Conservation (phyloP, 2,329 filamentous ascomycete species). For the Fusarium compactum region DNA sequence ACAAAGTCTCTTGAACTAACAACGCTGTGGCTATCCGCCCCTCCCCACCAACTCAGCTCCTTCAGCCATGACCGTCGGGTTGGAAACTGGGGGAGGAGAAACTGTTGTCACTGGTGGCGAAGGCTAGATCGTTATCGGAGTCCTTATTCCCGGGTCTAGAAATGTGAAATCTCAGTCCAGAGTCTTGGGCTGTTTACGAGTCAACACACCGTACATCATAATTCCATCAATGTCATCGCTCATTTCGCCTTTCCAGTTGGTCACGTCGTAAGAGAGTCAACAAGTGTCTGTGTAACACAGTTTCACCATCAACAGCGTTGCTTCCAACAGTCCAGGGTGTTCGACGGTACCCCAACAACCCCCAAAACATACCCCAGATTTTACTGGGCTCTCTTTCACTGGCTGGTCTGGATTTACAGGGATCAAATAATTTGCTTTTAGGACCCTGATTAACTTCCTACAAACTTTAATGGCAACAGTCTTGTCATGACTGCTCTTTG, state of each 20-base stretch:
- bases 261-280: background rate
- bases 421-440: background rate
- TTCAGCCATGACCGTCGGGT: background rate
- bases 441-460: background rate
- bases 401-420: conserved; percentile 29
- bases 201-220: background rate
- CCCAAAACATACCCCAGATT: conserved; percentile 37
- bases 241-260: background rate
- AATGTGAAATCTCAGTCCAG: background rate
- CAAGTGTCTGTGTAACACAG: background rate
- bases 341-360: conserved; percentile 7
- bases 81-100: conserved; percentile 2
- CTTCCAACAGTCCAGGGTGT: background rate
- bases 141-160: conserved; percentile 13
- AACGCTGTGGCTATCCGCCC: conserved; percentile 29
- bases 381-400: background rate
- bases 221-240: background rate
- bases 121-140: conserved; percentile 2
- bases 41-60: conserved; percentile 11
- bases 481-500: background rate
- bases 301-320: conserved; percentile 7
- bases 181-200: background rate
- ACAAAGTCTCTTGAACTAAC: background rate
- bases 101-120: conserved; percentile 19
- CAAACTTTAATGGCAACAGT: background rate